Base-by-base conservation (phyloP, 2,329 filamentous ascomycete genomes). In the Zasmidium citrigriseum region DNA sequence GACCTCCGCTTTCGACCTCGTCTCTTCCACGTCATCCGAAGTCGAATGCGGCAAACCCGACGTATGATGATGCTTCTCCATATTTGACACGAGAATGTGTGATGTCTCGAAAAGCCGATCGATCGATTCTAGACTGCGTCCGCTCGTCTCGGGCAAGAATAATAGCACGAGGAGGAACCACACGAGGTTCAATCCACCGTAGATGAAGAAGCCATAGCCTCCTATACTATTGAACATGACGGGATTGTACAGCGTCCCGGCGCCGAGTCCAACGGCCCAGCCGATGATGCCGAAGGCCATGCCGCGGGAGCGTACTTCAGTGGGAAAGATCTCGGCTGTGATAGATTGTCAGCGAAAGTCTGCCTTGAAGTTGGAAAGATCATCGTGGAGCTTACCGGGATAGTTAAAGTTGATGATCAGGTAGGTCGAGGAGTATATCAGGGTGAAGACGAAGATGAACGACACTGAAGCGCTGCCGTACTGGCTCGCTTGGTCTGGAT, bases 261-360 rank as follows among this genome's bases (percentile, higher is more conserved):
- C 54, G 18, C 82, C 82, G 9, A 82, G 79, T 38, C 82, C 83
- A 57, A 84, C 77, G 18, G 83, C 82, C 83, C 83, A 86, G 1
- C 83, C 82, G 1, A 81, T 81, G 58, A 86, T 83, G 18, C 80
- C 80, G 62, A 86, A 84, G 7, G 81, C 82, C 65, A 85, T 83
- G 7, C 83, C 84, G 66, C 85, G 80, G n/a, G 83, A 82, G 21
- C 83, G 77, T 52, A 85, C 77, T 46, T 82, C 80, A 16, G 77
- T 80, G 1, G 83, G 78, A 71, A 82, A 86, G 57, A 86, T 83
- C 68, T 86, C 83, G 0, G 82, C 21, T 16, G 47, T 9, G 25
- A 23, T 24, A 7, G 9, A 11, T 46, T 46, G 44, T 46, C 44
- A 46, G 18, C 20, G 11, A 18, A 11, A 12, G 44, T 11, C 9